Evolutionary conservation across 2,329 filamentous ascomycete species (phyloP).

Genomic region (Grosmannia huntii): DNA sequence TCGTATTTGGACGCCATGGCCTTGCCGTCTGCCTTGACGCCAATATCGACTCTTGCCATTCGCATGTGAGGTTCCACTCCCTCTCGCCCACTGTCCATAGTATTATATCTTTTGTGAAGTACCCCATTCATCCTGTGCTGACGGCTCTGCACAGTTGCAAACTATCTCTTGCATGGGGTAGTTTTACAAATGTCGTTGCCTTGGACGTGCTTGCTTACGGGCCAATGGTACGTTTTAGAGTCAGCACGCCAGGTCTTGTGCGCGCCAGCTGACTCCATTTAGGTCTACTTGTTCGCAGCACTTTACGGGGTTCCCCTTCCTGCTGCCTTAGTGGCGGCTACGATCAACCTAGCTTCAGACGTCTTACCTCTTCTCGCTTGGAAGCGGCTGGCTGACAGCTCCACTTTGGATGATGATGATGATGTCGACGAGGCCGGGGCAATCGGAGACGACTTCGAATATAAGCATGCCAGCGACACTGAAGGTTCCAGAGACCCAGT

Average conservation of each 20-base stretch:
- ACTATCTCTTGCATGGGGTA: conserved; percentile 60
- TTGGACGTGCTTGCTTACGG: conserved; percentile 59
- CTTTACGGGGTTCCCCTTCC: conserved; percentile 55
- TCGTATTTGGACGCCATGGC: neutral
- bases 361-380: conserved; percentile 1
- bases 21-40: neutral
- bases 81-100: no score
- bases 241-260: conserved; percentile 3
- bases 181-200: conserved; percentile 49
- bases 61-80: conserved; percentile 3
- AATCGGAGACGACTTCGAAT: neutral
- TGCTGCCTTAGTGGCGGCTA: neutral
- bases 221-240: conserved; percentile 44
- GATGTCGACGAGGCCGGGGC: neutral
- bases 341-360: conserved; percentile 4
- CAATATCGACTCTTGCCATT: neutral
- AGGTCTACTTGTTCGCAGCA: conserved; percentile 61
- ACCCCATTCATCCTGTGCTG: neutral
- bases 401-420: neutral
- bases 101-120: neutral
- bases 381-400: neutral
- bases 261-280: neutral
- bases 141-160: conserved; percentile 39
- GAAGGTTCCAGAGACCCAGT: neutral
- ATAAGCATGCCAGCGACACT: neutral